Base-by-base conservation (phyloP, 768 basidiomycete genomes). In the Boletus patriciae region DNA sequence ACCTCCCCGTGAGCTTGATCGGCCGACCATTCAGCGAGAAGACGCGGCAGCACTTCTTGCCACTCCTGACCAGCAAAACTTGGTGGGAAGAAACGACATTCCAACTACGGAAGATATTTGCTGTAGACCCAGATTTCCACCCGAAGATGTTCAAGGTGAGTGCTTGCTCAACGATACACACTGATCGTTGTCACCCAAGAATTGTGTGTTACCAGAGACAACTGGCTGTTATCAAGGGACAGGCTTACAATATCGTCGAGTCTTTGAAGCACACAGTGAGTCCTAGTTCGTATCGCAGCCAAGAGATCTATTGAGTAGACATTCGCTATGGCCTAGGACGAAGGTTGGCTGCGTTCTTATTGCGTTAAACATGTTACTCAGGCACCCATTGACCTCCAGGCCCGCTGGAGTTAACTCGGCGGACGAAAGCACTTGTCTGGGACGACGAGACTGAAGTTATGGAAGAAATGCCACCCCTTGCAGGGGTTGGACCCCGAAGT, bases 51-150 rank as follows among this genome's bases (percentile, higher is more conserved):
- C 88, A 91, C 65, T 93, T 95, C 70, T 71, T 95, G 50, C 88
- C 91, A 0, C 74, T 93, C 33, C 73, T 96, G 47, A 90, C 90
- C 3, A 92, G 88, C 9, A 92, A 90, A 65, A 66, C 75, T 10
- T 96, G 94, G 94, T 96, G 94, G 94, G 84, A 89, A 65, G 87
- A 92, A 66, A 93, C 92, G 8, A 90, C 86, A 4, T 88, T 77
- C 59, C 83, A 91, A 60, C 75, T 95, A 15, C 80, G 87, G 61
- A 86, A 85, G 60, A 67, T 93, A 10, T 93, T 93, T 66, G 84
- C 84, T 12, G 77, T 91, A 3, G 93, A 94, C 67, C 85, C 87
- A 4, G 92, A 90, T 72, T 93, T 92, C 67, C 89, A 93, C 71
- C 88, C 88, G 1, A 92, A 91, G 74, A 93, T 93, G 92, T 92